Evolutionary conservation across 2,329 filamentous ascomycete species (phyloP).

Genomic region (Pseudopyrenochaeta lycopersici): DNA sequence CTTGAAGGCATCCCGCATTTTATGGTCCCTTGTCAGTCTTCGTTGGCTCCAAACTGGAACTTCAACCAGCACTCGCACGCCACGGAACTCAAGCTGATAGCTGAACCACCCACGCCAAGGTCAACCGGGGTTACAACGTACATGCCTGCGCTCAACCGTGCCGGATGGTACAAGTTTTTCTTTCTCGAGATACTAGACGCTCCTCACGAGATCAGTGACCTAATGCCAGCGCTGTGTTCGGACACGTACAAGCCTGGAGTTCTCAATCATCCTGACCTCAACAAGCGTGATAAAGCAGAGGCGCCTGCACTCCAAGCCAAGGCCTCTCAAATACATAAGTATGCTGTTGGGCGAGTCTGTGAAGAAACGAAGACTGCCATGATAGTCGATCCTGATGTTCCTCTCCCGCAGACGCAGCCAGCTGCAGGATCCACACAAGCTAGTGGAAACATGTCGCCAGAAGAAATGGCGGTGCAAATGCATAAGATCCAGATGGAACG

Average conservation of each 20-base stretch:
- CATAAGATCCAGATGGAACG: constrained; percentile 28
- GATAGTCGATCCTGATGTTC: constrained; percentile 20
- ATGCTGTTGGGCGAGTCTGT: constrained; percentile 38
- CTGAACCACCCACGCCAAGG: constrained; percentile 13
- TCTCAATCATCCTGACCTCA: constrained; percentile 43
- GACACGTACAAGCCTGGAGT: constrained; percentile 43
- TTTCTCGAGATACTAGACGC: constrained; percentile 42
- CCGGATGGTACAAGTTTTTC: constrained; percentile 49
- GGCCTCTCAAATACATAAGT: constrained; percentile 33
- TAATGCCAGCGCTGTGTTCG: constrained; percentile 35
- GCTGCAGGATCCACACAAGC: background rate
- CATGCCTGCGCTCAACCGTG: constrained; percentile 46
- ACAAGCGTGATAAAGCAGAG: constrained; percentile 37
- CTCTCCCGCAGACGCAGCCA: constrained; percentile 3
- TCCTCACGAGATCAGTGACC: constrained; percentile 37
- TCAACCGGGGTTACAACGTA: constrained; percentile 31
- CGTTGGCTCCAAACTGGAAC: constrained; percentile 40
- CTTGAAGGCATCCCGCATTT: constrained; percentile 45
- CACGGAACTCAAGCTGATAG: constrained; percentile 29
- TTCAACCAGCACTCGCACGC: constrained; percentile 37
- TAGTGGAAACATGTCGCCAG: constrained; percentile 6
- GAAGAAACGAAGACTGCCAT: constrained; percentile 39
- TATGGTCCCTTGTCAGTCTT: constrained; percentile 41
- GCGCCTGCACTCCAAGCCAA: constrained; percentile 31
- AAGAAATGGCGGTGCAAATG: constrained; percentile 23